Conservation (phyloP, 345 rosid genomes). For the Arabidopsis suecica region DNA sequence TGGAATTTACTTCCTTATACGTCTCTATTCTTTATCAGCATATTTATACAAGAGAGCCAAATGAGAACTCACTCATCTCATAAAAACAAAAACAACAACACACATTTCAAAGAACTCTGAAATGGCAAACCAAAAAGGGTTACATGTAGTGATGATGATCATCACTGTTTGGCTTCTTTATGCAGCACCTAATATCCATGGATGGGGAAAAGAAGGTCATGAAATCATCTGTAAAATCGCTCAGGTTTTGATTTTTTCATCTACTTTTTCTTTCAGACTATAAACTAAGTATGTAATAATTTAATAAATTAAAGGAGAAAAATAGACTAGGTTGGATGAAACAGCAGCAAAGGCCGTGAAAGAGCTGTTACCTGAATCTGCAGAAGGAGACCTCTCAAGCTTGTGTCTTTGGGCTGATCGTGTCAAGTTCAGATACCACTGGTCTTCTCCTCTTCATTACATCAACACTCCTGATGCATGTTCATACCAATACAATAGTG, state of each 20-base stretch:
- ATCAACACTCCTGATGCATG: constrained; percentile 80
- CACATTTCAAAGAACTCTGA: background rate
- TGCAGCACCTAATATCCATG: constrained; percentile 34
- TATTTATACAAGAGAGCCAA: constrained; percentile 17
- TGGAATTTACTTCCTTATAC: constrained; percentile 32
- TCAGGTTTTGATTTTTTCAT: constrained; percentile 50
- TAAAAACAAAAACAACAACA: background rate
- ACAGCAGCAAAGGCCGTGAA: constrained; percentile 62
- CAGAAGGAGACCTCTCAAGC: constrained; percentile 66
- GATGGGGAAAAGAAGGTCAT: constrained; percentile 87
- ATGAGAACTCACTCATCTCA: constrained; percentile 10
- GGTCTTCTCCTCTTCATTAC: constrained; percentile 80
- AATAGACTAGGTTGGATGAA: constrained; percentile 63
- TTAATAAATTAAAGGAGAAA: background rate
- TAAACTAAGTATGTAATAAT: background rate
- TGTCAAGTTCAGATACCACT: constrained; percentile 67
- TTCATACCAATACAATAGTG: constrained; percentile 61
- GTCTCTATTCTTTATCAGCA: constrained; percentile 26
- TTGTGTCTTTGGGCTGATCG: constrained; percentile 78
- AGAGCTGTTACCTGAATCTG: constrained; percentile 62
- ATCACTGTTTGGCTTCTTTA: constrained; percentile 35
- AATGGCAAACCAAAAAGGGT: constrained; percentile 34
- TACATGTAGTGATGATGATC: constrained; percentile 31
- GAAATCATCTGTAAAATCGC: constrained; percentile 68
- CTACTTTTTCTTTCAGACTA: background rate